These are phyloP conservation scores for Diospyros lotus DNA, from an alignment of 148 eudicot species.

Conservation along the genomic window DNA sequence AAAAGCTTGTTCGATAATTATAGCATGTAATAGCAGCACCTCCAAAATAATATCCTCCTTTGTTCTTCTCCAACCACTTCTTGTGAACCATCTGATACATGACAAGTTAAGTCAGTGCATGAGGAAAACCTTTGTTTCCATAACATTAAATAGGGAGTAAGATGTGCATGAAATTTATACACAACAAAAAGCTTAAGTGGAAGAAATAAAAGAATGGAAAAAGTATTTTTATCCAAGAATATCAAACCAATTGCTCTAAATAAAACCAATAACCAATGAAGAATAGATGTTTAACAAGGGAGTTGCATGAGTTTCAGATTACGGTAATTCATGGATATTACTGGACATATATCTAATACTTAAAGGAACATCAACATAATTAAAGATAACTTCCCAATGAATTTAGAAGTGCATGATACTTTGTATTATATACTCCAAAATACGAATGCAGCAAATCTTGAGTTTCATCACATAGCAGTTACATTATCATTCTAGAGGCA, in stretches of 20 bases:
- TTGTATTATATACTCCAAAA: neutral
- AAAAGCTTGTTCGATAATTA: neutral
- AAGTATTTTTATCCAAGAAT: neutral
- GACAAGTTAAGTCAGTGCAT: conserved; percentile 11
- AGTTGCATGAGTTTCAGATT: neutral
- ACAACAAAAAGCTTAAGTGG: neutral
- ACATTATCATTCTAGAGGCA: neutral
- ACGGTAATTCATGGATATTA: neutral
- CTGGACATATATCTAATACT: neutral
- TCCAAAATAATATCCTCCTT: conserved; percentile 82
- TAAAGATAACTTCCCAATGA: neutral
- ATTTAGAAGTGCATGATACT: neutral
- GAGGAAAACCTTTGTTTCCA: conserved; percentile 1
- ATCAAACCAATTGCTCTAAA: neutral
- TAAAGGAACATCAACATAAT: neutral
- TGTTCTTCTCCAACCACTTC: conserved; percentile 87
- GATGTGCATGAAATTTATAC: neutral
- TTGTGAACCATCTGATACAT: conserved; percentile 74
- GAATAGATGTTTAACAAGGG: neutral
- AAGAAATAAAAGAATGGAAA: neutral
- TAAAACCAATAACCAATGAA: neutral
- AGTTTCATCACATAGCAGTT: neutral
- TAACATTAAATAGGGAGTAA: conserved; percentile 2
- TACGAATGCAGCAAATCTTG: neutral
- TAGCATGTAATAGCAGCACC: conserved; percentile 36